A percentile compares a stretch with the other conserved stretches of the same genome.
Evolutionary conservation across 2,329 filamentous ascomycete species (phyloP).

Genomic region (Aspergillus neoniger): DNA sequence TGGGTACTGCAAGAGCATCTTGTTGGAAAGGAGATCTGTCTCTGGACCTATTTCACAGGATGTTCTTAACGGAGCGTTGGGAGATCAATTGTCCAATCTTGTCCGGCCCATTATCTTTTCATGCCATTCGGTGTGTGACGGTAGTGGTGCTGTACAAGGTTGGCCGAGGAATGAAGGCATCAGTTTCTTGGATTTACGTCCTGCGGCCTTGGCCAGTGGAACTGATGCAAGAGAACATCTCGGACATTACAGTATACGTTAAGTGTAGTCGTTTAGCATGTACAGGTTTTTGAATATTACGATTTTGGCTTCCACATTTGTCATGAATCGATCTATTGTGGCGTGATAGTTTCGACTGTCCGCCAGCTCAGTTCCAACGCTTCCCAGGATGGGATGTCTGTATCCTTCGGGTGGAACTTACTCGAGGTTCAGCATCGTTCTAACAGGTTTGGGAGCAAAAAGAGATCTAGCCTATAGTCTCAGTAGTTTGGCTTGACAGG

Average conservation of each 20-base stretch:
- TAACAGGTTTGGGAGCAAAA: background rate
- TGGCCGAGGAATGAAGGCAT: conserved; percentile 41
- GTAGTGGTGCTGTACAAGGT: conserved; percentile 20
- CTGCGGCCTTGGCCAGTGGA: conserved; percentile 32
- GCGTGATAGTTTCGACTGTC: background rate
- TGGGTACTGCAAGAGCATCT: conserved; percentile 71
- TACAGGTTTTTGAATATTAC: background rate
- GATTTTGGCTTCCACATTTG: background rate
- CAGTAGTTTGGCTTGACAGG: background rate
- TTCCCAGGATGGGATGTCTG: background rate
- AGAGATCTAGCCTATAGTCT: background rate
- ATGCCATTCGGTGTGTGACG: conserved; percentile 18
- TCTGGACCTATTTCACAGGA: conserved; percentile 52
- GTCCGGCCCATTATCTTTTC: conserved; percentile 28
- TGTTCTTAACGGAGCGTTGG: conserved; percentile 83
- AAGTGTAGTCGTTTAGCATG: background rate
- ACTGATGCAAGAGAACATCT: conserved; percentile 44
- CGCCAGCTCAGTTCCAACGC: background rate
- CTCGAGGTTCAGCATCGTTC: background rate
- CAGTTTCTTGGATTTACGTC: conserved; percentile 32
- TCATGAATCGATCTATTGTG: background rate
- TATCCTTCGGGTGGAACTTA: background rate
- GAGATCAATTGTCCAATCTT: conserved; percentile 51
- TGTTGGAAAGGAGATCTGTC: conserved; percentile 40
- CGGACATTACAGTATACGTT: conserved; percentile 32